Evolutionary conservation across 257 asterid species (phyloP).

Genomic region (Solanum pinnatisectum): DNA sequence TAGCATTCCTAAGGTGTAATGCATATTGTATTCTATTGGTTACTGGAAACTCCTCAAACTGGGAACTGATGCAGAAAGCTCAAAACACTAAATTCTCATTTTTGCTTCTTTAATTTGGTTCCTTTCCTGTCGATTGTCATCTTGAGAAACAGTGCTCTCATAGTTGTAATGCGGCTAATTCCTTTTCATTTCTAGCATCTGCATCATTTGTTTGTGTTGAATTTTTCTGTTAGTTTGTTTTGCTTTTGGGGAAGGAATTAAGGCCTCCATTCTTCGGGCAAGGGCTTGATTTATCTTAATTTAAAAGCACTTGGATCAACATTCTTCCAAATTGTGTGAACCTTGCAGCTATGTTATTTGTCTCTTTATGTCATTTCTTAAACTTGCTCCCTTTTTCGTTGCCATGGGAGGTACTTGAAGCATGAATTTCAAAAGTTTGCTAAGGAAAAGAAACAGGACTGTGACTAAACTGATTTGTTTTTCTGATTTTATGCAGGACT

Average conservation of each 20-base stretch:
- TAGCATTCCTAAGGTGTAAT: no score
- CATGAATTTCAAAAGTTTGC: not conserved
- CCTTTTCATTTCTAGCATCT: no score
- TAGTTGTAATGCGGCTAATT: no score
- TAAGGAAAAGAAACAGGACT: not conserved
- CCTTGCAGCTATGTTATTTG: no score
- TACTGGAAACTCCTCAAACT: no score
- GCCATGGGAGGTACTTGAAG: not conserved
- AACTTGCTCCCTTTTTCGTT: not conserved
- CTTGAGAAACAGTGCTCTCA: no score
- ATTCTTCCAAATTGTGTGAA: not conserved
- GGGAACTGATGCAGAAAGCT: no score
- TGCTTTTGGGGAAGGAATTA: not conserved
- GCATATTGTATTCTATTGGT: no score
- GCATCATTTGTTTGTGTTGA: no score
- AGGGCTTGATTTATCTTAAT: not conserved
- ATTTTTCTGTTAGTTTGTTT: not conserved
- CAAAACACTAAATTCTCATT: no score
- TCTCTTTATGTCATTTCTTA: not conserved
- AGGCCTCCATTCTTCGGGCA: not conserved
- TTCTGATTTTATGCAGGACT: slow-evolving; percentile 49
- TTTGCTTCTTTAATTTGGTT: no score
- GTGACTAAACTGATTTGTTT: not conserved
- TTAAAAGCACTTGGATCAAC: not conserved
- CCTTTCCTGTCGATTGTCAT: no score